These are phyloP conservation scores for Globisporangium nodosum DNA, from an alignment of 352 stramenopile genomes.

Conservation along the genomic window DNA sequence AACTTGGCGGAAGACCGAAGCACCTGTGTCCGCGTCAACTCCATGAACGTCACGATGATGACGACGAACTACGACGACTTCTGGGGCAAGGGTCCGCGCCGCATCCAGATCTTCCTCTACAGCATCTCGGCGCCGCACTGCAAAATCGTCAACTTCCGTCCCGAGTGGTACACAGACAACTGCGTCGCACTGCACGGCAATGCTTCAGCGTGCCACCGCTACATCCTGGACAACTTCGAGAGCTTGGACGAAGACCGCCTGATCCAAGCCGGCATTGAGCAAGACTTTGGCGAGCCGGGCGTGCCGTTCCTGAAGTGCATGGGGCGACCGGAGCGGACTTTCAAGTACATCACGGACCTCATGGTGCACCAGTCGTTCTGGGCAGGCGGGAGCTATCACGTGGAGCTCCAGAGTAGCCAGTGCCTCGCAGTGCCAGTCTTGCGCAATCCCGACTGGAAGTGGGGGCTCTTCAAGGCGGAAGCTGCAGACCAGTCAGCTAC, in stretches of 20 bases:
- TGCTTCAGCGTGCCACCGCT: conserved; percentile 29
- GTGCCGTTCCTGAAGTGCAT: conserved; percentile 45
- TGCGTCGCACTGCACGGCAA: conserved; percentile 27
- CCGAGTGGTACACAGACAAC: conserved; percentile 29
- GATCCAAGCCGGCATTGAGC: conserved; percentile 29
- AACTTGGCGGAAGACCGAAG: conserved; percentile 36
- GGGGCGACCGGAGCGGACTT: conserved; percentile 27
- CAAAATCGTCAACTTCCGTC: conserved; percentile 33
- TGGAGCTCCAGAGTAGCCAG: conserved; percentile 54
- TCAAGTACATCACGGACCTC: conserved; percentile 56
- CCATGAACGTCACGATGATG: conserved; percentile 29
- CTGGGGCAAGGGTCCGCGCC: conserved; percentile 32
- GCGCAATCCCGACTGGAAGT: conserved; percentile 32
- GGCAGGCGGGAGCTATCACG: conserved; percentile 38
- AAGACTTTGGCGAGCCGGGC: conserved; percentile 36
- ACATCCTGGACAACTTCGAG: conserved; percentile 53
- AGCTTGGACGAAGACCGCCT: conserved; percentile 21
- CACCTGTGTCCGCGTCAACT: conserved; percentile 36
- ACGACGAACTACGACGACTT: conserved; percentile 38
- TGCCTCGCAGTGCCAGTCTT: conserved; percentile 37
- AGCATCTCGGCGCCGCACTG: conserved; percentile 40
- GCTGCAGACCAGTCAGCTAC: conserved; percentile 29
- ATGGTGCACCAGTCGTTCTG: conserved; percentile 55
- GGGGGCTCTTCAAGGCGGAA: conserved; percentile 40
- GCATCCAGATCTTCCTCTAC: conserved; percentile 31